Percentiles rank a stretch among this genome's conserved stretches.
Evolutionary conservation across 495 filamentous ascomycete genomes (phyloP).

Genomic region (Paragyromitra xinjiangensis): DNA sequence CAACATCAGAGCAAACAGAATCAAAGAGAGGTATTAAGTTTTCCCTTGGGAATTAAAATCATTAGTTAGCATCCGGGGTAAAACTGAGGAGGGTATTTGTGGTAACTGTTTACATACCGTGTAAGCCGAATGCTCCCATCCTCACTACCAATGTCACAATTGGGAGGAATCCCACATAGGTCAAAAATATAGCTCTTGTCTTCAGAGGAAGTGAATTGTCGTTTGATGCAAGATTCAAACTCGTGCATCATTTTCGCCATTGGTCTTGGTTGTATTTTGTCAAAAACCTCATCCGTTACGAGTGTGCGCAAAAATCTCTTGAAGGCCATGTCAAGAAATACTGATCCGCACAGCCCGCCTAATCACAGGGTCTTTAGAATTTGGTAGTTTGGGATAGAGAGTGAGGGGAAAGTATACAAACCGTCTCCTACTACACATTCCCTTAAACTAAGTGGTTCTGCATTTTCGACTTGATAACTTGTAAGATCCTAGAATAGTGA

Average conservation of each 20-base stretch:
- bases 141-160: background rate
- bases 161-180: background rate
- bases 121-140: background rate
- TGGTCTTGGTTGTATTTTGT: background rate
- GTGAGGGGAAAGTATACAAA: background rate
- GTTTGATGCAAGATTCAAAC: background rate
- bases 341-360: background rate
- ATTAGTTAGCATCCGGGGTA: too few species aligned
- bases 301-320: slow-evolving; percentile 2
- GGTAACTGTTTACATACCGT: background rate
- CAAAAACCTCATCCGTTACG: background rate
- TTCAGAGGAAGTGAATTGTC: background rate
- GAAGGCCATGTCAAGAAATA: slow-evolving; percentile 15
- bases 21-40: background rate
- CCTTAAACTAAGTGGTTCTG: background rate
- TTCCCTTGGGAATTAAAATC: background rate
- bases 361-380: too few species aligned
- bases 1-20: background rate
- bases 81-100: background rate
- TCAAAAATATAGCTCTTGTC: background rate
- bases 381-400: too few species aligned
- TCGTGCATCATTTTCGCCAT: slow-evolving; percentile 11
- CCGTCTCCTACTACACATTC: background rate
- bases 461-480: background rate
- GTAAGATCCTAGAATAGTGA: background rate